Percentiles rank a stretch among this genome's conserved stretches.
Evolutionary conservation across 495 filamentous ascomycete genomes (phyloP).

Genomic region (Penicillium waksmanii): DNA sequence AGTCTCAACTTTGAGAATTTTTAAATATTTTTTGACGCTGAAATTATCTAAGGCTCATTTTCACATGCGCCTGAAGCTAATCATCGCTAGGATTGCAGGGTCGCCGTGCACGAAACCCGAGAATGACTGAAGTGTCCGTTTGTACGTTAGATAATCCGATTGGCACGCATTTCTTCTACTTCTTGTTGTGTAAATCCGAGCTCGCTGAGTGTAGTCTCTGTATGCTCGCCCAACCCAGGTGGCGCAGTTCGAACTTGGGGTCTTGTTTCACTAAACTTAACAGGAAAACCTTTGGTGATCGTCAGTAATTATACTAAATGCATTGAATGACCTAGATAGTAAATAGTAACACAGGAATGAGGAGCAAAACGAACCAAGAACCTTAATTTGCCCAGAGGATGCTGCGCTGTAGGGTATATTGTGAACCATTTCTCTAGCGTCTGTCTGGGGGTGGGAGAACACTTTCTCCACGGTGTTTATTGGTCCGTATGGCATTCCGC

Average conservation of each 20-base stretch:
- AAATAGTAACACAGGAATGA: too few relatives aligned
- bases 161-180: background rate
- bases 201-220: conserved; percentile 9
- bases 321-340: too few relatives aligned
- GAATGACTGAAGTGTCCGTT: background rate
- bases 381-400: conserved; percentile 20
- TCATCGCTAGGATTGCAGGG: background rate
- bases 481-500: conserved; percentile 85
- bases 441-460: conserved; percentile 32
- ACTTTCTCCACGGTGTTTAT: conserved; percentile 58
- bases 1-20: background rate
- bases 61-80: background rate
- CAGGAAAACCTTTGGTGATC: conserved; percentile 50
- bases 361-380: conserved; percentile 20
- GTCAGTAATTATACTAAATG: background rate
- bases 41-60: background rate
- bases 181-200: conserved; percentile 9
- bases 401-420: conserved; percentile 18
- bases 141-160: background rate
- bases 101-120: background rate
- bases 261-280: conserved; percentile 75
- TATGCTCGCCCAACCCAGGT: conserved; percentile 22
- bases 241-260: conserved; percentile 12
- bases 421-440: conserved; percentile 31
- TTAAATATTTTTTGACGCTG: too few relatives aligned